These are phyloP conservation scores for Cadophora sp. DNA, from an alignment of 2,329 filamentous ascomycete genomes.

Conservation along the genomic window DNA sequence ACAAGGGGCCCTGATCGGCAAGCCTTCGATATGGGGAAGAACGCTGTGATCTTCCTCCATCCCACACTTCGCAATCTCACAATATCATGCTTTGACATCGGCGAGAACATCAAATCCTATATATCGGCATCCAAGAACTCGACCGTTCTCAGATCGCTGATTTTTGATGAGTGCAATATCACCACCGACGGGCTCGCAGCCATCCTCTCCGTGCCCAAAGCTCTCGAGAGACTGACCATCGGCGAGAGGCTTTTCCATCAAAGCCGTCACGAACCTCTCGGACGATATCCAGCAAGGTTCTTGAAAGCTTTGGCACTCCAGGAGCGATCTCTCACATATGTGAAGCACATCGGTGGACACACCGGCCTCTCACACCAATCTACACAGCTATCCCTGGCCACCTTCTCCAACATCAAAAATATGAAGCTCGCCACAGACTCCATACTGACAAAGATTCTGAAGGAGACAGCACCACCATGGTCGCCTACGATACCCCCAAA, in stretches of 20 bases:
- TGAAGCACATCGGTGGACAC: constrained; percentile 17
- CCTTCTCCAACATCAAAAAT: neutral
- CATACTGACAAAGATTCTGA: constrained; percentile 5
- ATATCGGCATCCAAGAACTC: constrained; percentile 11
- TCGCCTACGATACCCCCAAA: neutral
- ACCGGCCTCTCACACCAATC: neutral
- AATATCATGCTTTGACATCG: constrained; percentile 19
- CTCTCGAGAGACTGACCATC: constrained; percentile 15
- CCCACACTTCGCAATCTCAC: constrained; percentile 21
- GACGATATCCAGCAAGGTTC: neutral
- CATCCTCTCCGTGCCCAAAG: constrained; percentile 14
- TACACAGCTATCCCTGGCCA: neutral
- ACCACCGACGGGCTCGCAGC: constrained; percentile 8
- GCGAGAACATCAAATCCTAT: constrained; percentile 17
- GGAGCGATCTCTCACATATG: constrained; percentile 13
- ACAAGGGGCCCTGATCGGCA: neutral
- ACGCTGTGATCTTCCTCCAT: constrained; percentile 21
- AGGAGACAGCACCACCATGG: constrained; percentile 11
- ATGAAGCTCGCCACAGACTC: constrained; percentile 9
- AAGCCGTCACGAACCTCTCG: neutral
- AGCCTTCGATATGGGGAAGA: constrained; percentile 17
- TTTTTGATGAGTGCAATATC: constrained; percentile 21
- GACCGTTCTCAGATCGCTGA: constrained; percentile 8
- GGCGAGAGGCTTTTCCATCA: constrained; percentile 14
- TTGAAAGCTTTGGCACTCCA: constrained; percentile 16